Conservation (phyloP, 495 filamentous ascomycete species). For the Penicillium angulare region DNA sequence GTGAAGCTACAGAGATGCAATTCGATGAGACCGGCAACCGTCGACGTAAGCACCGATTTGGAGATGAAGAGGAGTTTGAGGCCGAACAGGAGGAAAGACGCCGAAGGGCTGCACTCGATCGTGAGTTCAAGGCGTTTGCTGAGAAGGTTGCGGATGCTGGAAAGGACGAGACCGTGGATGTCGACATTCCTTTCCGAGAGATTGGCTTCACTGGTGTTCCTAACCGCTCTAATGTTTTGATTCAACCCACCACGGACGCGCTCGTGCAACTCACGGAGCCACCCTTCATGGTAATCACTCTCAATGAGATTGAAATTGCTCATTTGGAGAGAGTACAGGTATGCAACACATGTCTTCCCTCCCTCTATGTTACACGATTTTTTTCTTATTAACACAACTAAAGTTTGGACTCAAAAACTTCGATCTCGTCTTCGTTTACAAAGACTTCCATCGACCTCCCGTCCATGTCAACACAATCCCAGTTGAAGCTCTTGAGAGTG, state of each 20-base stretch:
- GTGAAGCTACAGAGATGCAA: conserved; percentile 96
- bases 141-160: conserved; percentile 95
- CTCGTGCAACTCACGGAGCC: conserved; percentile 97
- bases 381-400: conserved; percentile 12
- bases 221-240: conserved; percentile 88
- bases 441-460: conserved; percentile 85
- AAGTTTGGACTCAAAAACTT: conserved; percentile 98
- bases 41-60: conserved; percentile 96
- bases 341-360: conserved; percentile 8
- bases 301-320: conserved; percentile 94
- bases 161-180: conserved; percentile 76
- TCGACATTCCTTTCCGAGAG: conserved; percentile 95
- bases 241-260: conserved; percentile 95
- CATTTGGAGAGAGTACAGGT: conserved; percentile 94
- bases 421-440: conserved; percentile 96
- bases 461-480: conserved; percentile 98
- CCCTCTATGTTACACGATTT: background rate
- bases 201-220: conserved; percentile 97
- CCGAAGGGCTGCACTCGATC: conserved; percentile 84
- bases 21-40: conserved; percentile 99
- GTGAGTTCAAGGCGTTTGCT: conserved; percentile 94
- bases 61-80: conserved; percentile 98
- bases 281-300: conserved; percentile 89
- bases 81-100: conserved; percentile 96
- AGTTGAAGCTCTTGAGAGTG: conserved; percentile 87